Evolutionary conservation across 2,329 filamentous ascomycete genomes (phyloP), one percentile per base, ranked within the genome.

Genomic region (Myotisia sp.): DNA sequence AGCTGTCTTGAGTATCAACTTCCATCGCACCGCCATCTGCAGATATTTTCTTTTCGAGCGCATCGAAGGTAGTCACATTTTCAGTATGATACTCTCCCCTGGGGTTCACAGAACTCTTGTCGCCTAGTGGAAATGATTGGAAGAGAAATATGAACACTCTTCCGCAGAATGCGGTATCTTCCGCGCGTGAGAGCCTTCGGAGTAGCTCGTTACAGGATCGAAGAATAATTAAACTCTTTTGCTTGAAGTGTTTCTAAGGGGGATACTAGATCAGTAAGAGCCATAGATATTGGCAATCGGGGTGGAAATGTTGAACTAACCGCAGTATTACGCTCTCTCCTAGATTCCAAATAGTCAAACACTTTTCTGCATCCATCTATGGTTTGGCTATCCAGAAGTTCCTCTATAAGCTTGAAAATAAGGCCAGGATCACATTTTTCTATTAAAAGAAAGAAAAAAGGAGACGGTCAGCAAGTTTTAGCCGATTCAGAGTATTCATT

Each of bases 111-210:
- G 90, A 94, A 54, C 90, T 95, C 54, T 87, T 90, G 58, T 98
- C 92, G 20, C 87, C 87, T 0, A 98, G 67, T 1, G 90, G 90
- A 50, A 98, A 95, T 55, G 85, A 92, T 55, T 98, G 90, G 57
- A 95, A 98, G 52, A 98, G 74, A 57, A 94, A 99, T 43, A 98
- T 94, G 57, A 95, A 95, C 17, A 99, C 90, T 24, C 90, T 74
- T 10, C 90, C 90, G 51, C 90, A 98, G 53, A 99, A 98, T 1
- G 92, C 85, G 0, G 90, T 92, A 56, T 98, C 90, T 54, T 95
- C 86, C 3, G 90, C 87, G 37, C 90, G 74, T n/a, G 90, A 95
- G 2, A 98, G 68, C 29, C 90, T 73, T 22, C 87, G 76, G n/a
- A 98, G 66, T 10, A 98, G 67, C 59, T 95, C 90, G 55, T 95